Evolutionary conservation across 2,329 filamentous ascomycete species (phyloP).

Genomic region (Xylariaceae sp.): DNA sequence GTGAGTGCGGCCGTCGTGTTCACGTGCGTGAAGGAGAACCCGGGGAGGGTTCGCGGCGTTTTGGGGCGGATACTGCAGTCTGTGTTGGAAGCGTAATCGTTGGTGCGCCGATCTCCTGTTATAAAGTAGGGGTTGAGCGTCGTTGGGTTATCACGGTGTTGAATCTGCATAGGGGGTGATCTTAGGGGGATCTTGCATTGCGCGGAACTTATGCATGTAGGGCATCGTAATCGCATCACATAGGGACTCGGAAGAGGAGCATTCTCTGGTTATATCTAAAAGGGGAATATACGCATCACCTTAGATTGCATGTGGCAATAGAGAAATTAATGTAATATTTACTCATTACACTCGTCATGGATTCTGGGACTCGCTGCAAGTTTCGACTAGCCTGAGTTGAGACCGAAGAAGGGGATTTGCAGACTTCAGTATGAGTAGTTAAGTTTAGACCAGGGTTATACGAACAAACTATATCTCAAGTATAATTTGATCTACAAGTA

Average conservation of each 20-base stretch:
- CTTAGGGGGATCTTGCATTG: slow-evolving; percentile 4
- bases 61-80: slow-evolving; percentile 62
- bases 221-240: not conserved
- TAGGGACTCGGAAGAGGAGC: slow-evolving; percentile 1
- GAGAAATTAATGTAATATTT: too few relatives aligned
- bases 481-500: too few relatives aligned
- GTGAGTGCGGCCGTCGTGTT: slow-evolving; percentile 71
- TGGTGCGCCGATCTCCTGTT: not conserved
- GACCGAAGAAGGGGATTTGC: too few relatives aligned
- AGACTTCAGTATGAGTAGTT: too few relatives aligned
- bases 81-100: slow-evolving; percentile 45
- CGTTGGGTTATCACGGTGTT: not conserved
- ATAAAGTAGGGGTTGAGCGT: not conserved
- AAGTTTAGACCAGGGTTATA: too few relatives aligned
- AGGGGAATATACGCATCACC: not conserved
- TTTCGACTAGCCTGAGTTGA: too few relatives aligned
- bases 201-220: slow-evolving; percentile 3
- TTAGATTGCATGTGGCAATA: not conserved
- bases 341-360: too few relatives aligned
- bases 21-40: slow-evolving; percentile 66
- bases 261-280: not conserved
- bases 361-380: too few relatives aligned
- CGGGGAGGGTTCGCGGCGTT: slow-evolving; percentile 66
- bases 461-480: too few relatives aligned
- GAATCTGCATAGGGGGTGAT: not conserved